These are phyloP conservation scores for Triangularia setosa DNA, from an alignment of 2,329 filamentous ascomycete genomes.

Conservation along the genomic window DNA sequence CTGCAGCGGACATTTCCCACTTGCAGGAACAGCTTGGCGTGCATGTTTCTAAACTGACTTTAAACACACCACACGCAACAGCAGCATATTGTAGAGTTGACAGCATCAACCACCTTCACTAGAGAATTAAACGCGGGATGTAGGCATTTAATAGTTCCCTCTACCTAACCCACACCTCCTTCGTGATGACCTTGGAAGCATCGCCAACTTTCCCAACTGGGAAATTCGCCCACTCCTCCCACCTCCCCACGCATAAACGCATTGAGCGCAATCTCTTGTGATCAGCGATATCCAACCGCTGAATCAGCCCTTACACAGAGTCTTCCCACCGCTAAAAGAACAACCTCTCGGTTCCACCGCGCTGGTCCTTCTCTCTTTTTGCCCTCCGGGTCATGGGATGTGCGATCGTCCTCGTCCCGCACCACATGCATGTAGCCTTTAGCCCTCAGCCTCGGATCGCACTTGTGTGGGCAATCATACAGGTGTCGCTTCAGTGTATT, in stretches of 20 bases:
- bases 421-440: constrained; percentile 3
- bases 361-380: constrained; percentile 2
- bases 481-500: not conserved
- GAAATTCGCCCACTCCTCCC: not conserved
- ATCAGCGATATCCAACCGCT: constrained; percentile 20
- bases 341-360: constrained; percentile 17
- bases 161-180: not conserved
- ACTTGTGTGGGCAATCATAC: not conserved
- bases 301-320: constrained; percentile 25
- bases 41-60: not conserved
- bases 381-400: constrained; percentile 19
- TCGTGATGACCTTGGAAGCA: not conserved
- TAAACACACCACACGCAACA: not conserved
- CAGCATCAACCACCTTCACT: not conserved
- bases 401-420: constrained; percentile 25
- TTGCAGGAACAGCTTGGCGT: constrained; percentile 16
- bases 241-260: constrained; percentile 26
- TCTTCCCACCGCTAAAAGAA: not conserved
- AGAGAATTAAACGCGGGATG: not conserved
- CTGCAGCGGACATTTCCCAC: constrained; percentile 2
- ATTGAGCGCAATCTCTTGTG: constrained; percentile 27
- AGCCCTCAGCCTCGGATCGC: not conserved
- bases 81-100: not conserved
- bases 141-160: not conserved
- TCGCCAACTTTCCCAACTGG: constrained; percentile 5